Percentiles rank a stretch among this genome's conserved stretches.
Evolutionary conservation across 2,329 filamentous ascomycete genomes (phyloP).

Genomic region (Alternaria viburni): DNA sequence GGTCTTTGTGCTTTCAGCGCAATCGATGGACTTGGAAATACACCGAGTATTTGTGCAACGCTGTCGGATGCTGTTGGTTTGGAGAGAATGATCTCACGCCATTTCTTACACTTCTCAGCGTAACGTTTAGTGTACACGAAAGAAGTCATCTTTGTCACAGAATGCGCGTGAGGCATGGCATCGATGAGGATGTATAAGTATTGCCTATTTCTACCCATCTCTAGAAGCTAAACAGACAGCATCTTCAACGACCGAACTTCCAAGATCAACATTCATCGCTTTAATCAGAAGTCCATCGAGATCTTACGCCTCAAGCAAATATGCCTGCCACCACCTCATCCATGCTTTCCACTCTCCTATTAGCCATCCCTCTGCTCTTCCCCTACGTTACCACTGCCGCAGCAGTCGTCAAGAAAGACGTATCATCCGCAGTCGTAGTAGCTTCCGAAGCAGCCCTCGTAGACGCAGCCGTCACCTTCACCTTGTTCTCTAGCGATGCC

Average conservation of each 20-base stretch:
- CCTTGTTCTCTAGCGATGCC: not conserved
- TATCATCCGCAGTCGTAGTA: not conserved
- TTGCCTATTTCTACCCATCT: not conserved
- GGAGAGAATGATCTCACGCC: no score
- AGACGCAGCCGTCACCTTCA: not conserved
- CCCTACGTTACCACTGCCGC: not conserved
- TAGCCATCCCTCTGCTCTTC: not conserved
- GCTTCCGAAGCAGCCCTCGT: not conserved
- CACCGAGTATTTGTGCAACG: not conserved
- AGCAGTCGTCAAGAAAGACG: not conserved
- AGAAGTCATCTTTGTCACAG: no score
- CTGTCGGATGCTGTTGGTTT: no score
- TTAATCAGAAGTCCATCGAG: not conserved
- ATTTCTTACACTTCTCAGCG: no score
- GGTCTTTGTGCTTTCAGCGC: not conserved
- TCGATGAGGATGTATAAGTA: not conserved
- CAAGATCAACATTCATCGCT: not conserved
- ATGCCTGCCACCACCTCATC: not conserved
- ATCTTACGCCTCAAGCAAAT: not conserved
- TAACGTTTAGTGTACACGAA: no score
- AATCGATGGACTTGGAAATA: not conserved
- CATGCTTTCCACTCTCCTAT: not conserved
- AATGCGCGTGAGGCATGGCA: no score
- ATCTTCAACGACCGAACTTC: not conserved
- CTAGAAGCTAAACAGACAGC: not conserved